These are phyloP conservation scores for Metschnikowia corniflorae DNA, from an alignment of 805 yeast species.

Conservation along the genomic window DNA sequence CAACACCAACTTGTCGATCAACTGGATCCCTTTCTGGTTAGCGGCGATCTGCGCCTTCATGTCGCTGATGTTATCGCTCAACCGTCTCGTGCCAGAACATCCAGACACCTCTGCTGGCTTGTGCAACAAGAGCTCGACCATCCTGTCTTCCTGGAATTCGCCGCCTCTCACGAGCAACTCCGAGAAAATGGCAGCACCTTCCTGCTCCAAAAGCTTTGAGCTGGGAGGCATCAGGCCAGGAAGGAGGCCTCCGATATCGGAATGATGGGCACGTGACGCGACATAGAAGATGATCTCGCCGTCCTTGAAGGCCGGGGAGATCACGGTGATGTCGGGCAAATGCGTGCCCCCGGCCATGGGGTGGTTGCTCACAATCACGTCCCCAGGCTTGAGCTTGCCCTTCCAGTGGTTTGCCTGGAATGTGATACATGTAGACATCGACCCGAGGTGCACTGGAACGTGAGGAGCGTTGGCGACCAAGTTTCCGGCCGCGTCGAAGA, in stretches of 20 bases:
- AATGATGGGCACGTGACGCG: constrained; percentile 94
- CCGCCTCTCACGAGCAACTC: constrained; percentile 70
- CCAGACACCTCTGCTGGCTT: constrained; percentile 83
- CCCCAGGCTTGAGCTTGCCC: constrained; percentile 39
- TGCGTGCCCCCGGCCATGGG: constrained; percentile 44
- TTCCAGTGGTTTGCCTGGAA: constrained; percentile 40
- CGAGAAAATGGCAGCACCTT: constrained; percentile 84
- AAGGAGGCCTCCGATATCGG: constrained; percentile 88
- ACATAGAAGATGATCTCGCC: constrained; percentile 67
- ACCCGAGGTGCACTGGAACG: constrained; percentile 45
- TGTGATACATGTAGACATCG: constrained; percentile 46
- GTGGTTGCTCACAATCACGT: constrained; percentile 42
- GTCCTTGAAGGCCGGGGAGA: constrained; percentile 74
- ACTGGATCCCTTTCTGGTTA: constrained; percentile 16
- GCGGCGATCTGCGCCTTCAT: constrained; percentile 40
- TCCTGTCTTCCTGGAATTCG: constrained; percentile 67
- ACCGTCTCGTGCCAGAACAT: constrained; percentile 83
- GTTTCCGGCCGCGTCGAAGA: constrained; percentile 40
- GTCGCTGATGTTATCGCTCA: constrained; percentile 76
- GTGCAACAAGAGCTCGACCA: constrained; percentile 56
- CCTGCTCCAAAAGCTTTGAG: constrained; percentile 79
- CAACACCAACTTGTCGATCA: constrained; percentile 16
- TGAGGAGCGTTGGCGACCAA: constrained; percentile 47
- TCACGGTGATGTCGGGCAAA: constrained; percentile 68
- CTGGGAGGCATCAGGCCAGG: constrained; percentile 97